Base-by-base conservation (phyloP, 257 asterid genomes). In the Penstemon davidsonii region DNA sequence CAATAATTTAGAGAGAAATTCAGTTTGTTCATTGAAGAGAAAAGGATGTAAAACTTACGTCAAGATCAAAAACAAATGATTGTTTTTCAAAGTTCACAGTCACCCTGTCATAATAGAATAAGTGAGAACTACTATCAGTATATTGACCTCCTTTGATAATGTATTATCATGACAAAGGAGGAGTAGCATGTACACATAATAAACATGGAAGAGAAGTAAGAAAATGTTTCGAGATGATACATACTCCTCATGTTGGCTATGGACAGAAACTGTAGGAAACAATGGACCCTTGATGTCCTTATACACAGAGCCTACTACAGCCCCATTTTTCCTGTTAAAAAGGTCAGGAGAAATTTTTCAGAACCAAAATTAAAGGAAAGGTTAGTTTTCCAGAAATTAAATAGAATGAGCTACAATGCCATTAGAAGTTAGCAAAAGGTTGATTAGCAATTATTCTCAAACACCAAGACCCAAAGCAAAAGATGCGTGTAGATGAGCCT, bases 181-280 rank as follows among this genome's bases (percentile, higher is more conserved):
- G 3, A 50, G 66, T 33, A 73, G 51, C 50, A 64, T 49, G 60
- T 62, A 39, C 68, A 75, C 50, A 54, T 59, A 62, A 37, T 57
- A 66, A 68, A 55, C 50, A 63, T 51, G 45, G 63, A 57, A 79
- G 33, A 60, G 54, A 55, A 40, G 52, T 47, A 50, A 50, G 70
- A 54, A 54, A 69, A 67, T 40, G 64, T 46, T 60, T 38, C 56
- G 54, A 41, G 13, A 46, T 56, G 69, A 62, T 68, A 78, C 97
- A 71, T 94, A 94, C 99, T 86, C 96, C 82, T 94, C 99, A 84
- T 83, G 76, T 76, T 83, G 97, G 88, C 99, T 91, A 77, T 91
- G 97, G 70, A 94, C 99, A 44, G 98, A 87, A 71, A 94, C 86
- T 7, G 99, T 94, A 13, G 99, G 98, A 80, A 75, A 86, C 73